These are phyloP conservation scores for Rhizopus microsporus DNA, from an alignment of 371 early-diverging fungal genomes.

Conservation along the genomic window DNA sequence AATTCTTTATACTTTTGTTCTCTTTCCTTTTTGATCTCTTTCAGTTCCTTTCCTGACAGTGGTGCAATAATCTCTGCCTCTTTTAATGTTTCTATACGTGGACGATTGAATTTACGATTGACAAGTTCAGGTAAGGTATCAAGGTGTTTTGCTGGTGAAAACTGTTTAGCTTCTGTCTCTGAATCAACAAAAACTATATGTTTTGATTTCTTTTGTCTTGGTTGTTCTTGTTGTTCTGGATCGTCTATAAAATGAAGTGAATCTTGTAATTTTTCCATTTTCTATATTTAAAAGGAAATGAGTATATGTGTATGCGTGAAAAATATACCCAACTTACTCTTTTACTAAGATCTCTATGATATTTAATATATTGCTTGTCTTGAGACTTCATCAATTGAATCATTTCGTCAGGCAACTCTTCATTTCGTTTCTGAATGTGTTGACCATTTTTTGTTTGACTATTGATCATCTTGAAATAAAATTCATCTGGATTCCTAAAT, in stretches of 20 bases:
- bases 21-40: conserved; percentile 40
- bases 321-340: conserved; percentile 44
- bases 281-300: conserved; percentile 32
- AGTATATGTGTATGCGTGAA: not conserved
- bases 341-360: conserved; percentile 78
- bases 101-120: conserved; percentile 79
- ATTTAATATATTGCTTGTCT: conserved; percentile 84
- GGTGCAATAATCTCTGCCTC: conserved; percentile 45
- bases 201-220: conserved; percentile 48
- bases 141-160: conserved; percentile 76
- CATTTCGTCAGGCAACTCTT: conserved; percentile 74
- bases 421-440: conserved; percentile 75
- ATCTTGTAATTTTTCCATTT: conserved; percentile 73
- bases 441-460: conserved; percentile 81
- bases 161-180: conserved; percentile 69
- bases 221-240: conserved; percentile 39
- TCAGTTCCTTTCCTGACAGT: conserved; percentile 24
- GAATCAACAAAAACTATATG: conserved; percentile 92
- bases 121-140: conserved; percentile 85
- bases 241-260: conserved; percentile 66
- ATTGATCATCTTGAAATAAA: conserved; percentile 96
- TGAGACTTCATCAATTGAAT: conserved; percentile 88
- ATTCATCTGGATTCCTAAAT: conserved; percentile 94
- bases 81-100: conserved; percentile 58
- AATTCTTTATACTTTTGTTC: conserved; percentile 70